Base-by-base conservation (phyloP, 306 rosid genomes). In the Adenanthera pavonina region DNA sequence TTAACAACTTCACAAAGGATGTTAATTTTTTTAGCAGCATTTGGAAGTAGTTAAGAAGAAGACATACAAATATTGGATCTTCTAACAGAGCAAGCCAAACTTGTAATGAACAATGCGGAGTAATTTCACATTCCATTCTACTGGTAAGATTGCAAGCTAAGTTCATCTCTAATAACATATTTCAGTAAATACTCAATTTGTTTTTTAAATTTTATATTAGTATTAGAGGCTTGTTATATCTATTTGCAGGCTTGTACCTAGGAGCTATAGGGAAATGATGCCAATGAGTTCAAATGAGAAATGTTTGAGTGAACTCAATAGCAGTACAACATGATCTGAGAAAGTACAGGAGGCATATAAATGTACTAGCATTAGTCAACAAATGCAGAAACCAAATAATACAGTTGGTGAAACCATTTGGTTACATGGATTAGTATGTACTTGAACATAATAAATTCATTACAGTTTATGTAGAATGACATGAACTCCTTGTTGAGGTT, bases 401-500 rank as follows among this genome's bases (percentile, higher is more conserved):
- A 25, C 1, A 25, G 5, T 38, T 3, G 41, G 4, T 38, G 41
- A 38, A 38, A 38, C 4, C 41, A 38, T 38, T 3, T 2, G 5
- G 5, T 38, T 25, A 12, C 52, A 48, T 3, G 15, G 2, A 12
- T 11, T 11, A 12, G 30, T 25, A 25, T 1, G 52, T 48, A 3
- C 52, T 48, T 48, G 3, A 12, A 48, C 11, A 48, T 48, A 11
- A 48, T 48, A 48, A 2, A 48, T 48, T 17, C 17, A 2, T 53
- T 53, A 56, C 8, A 67, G 49, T 40, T 67, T 67, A 67, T 17
- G 72, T 12, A 67, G 20, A 67, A 67, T 67, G 49, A 67, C 30
- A 8, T 40, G 15, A 40, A 85, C 84, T 17, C 94, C 91, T 4
- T 59, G 20, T 38, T 88, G 82, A 6, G 94, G 94, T 43, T 72